These are phyloP conservation scores for Ustilago xerochloae DNA, from an alignment of 1,284 basidiomycete species.

Conservation along the genomic window DNA sequence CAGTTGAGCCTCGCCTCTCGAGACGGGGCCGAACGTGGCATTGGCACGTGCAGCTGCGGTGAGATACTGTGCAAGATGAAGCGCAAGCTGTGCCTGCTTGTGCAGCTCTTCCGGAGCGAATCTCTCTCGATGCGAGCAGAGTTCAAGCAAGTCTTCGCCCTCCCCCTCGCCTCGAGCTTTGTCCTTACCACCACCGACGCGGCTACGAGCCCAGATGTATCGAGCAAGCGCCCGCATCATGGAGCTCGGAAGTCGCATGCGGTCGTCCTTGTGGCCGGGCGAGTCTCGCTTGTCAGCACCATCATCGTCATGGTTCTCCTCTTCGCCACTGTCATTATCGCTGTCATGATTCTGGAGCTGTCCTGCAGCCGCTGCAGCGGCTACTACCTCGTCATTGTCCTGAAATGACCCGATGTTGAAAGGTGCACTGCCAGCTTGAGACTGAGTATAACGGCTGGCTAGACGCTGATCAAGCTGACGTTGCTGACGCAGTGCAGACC, in stretches of 20 bases:
- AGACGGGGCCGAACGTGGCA: slow-evolving; percentile 21
- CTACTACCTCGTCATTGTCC: slow-evolving; percentile 39
- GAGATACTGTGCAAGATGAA: slow-evolving; percentile 39
- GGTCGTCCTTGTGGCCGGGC: slow-evolving; percentile 1
- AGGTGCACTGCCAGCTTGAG: slow-evolving; percentile 13
- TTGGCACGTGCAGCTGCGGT: slow-evolving; percentile 29
- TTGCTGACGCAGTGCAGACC: slow-evolving; percentile 23
- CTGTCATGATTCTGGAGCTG: slow-evolving; percentile 8
- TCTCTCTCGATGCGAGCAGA: slow-evolving; percentile 37
- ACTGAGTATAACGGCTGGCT: slow-evolving; percentile 18
- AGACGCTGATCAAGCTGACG: slow-evolving; percentile 25
- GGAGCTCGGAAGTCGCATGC: slow-evolving; percentile 29
- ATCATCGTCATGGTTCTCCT: neutral
- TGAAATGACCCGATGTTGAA: slow-evolving; percentile 37
- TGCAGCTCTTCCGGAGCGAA: slow-evolving; percentile 36
- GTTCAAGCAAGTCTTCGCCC: slow-evolving; percentile 33
- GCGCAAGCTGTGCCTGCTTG: slow-evolving; percentile 31
- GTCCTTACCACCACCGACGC: slow-evolving; percentile 29
- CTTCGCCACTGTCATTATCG: slow-evolving; percentile 7
- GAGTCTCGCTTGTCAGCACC: neutral
- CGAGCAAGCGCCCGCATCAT: slow-evolving; percentile 48
- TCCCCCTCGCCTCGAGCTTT: slow-evolving; percentile 20
- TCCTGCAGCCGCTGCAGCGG: slow-evolving; percentile 16
- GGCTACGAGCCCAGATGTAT: slow-evolving; percentile 42
- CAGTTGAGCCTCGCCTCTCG: slow-evolving; percentile 22